A percentile compares a stretch with the other conserved stretches of the same genome.
These are phyloP conservation scores for Pleurotus cornucopiae DNA, from an alignment of 768 basidiomycete genomes.

Conservation along the genomic window DNA sequence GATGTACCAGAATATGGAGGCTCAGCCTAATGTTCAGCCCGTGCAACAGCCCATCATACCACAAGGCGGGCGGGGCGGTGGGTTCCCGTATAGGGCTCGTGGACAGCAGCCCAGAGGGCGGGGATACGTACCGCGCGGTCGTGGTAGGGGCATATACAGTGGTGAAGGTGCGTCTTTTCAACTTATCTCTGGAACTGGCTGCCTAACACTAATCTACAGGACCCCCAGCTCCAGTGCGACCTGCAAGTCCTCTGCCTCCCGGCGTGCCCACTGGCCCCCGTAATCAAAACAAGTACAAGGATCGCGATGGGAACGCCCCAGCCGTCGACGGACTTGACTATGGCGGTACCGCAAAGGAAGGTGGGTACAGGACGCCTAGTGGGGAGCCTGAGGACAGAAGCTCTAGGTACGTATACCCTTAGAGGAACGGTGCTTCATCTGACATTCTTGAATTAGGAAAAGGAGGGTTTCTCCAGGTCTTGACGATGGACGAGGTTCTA, in stretches of 20 bases:
- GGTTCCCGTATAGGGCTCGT: conserved; percentile 34
- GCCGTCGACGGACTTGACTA: conserved; percentile 90
- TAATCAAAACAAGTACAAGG: conserved; percentile 89
- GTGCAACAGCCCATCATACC: conserved; percentile 26
- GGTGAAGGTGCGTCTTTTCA: conserved; percentile 24
- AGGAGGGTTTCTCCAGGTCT: conserved; percentile 68
- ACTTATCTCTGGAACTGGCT: no score
- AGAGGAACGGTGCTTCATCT: no score
- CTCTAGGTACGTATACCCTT: conserved; percentile 26
- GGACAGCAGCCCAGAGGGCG: conserved; percentile 20
- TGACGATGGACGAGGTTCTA: conserved; percentile 65
- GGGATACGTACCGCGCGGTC: conserved; percentile 26
- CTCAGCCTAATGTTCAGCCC: conserved; percentile 32
- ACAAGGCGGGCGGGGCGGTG: conserved; percentile 31
- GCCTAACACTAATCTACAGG: conserved; percentile 15
- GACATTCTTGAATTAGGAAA: conserved; percentile 42
- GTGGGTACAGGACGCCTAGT: conserved; percentile 51
- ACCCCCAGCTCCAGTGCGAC: conserved; percentile 59
- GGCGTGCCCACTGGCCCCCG: conserved; percentile 85
- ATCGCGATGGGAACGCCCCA: conserved; percentile 79
- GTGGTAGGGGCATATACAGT: conserved; percentile 37
- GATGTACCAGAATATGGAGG: conserved; percentile 63
- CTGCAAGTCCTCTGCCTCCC: conserved; percentile 82
- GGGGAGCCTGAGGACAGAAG: conserved; percentile 67
- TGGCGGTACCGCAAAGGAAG: conserved; percentile 50